Percentiles rank a stretch among this genome's conserved stretches.
These are phyloP conservation scores for Annulohypoxylon bovei DNA, from an alignment of 495 filamentous ascomycete genomes.

Conservation along the genomic window DNA sequence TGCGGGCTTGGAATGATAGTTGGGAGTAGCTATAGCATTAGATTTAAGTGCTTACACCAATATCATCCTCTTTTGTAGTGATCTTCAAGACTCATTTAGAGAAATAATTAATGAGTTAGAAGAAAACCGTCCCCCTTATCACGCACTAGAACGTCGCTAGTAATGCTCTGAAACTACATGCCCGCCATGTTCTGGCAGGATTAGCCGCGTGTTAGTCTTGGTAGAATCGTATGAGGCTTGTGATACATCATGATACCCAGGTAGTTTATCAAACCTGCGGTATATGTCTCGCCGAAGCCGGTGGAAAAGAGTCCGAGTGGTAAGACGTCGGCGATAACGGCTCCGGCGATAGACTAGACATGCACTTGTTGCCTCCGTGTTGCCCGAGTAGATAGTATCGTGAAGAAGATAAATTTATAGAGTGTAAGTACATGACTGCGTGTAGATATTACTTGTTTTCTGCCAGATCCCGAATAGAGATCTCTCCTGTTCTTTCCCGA, in stretches of 20 bases:
- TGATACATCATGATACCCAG: neutral
- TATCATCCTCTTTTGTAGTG: neutral
- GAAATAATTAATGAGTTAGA: neutral
- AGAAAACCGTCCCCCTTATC: neutral
- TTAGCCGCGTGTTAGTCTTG: conserved; percentile 1
- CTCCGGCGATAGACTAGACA: neutral
- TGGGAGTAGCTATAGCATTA: neutral
- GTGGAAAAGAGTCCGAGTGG: neutral
- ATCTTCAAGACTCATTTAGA: neutral
- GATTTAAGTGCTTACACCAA: neutral
- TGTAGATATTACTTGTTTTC: neutral
- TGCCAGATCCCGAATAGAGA: conserved; percentile 35
- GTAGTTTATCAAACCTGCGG: conserved; percentile 7
- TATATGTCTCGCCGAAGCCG: conserved; percentile 6
- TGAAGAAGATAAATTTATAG: neutral
- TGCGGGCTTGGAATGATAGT: neutral
- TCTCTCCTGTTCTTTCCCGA: conserved; percentile 19
- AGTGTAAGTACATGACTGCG: too few relatives aligned
- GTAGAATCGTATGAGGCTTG: conserved; percentile 12
- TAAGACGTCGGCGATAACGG: neutral
- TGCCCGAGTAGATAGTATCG: neutral
- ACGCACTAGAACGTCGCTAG: neutral
- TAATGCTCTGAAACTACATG: neutral
- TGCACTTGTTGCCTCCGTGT: neutral
- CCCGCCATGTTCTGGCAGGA: neutral